Evolutionary conservation across 257 asterid genomes (phyloP).

Genomic region (Linaria vulgaris): DNA sequence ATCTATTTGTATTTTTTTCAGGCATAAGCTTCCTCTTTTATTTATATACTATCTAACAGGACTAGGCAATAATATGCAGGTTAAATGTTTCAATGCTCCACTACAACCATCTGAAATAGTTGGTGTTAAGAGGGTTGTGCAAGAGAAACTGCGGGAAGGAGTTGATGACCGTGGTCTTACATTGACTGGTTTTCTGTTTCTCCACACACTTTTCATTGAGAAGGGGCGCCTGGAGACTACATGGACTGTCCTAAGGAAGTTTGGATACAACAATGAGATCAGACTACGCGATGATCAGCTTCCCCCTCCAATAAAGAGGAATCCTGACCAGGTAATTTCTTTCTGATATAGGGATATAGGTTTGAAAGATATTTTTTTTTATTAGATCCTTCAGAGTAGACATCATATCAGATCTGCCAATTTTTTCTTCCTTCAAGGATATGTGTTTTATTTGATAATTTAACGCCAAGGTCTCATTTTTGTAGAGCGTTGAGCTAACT

Average conservation of each 20-base stretch:
- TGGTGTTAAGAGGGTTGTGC: slow-evolving; percentile 95
- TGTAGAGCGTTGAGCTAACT: slow-evolving; percentile 90
- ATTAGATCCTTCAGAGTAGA: neutral
- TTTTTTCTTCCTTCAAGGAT: slow-evolving; percentile 5
- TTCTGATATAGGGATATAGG: too few species aligned
- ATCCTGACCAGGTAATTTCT: slow-evolving; percentile 78
- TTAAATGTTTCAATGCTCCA: slow-evolving; percentile 94
- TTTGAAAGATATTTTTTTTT: slow-evolving; percentile 23
- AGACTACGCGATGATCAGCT: slow-evolving; percentile 85
- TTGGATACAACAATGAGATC: slow-evolving; percentile 93
- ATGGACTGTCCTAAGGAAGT: slow-evolving; percentile 95
- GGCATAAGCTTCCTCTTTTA: slow-evolving; percentile 20
- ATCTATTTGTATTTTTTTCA: neutral
- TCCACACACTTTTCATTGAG: slow-evolving; percentile 93
- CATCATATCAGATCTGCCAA: slow-evolving; percentile 7
- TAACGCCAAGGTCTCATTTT: slow-evolving; percentile 32
- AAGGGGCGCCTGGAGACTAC: slow-evolving; percentile 95
- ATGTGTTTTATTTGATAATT: slow-evolving; percentile 10
- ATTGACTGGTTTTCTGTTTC: slow-evolving; percentile 92
- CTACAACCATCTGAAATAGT: slow-evolving; percentile 89
- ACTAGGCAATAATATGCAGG: slow-evolving; percentile 42
- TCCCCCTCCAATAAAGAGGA: slow-evolving; percentile 74
- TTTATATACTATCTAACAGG: slow-evolving; percentile 24
- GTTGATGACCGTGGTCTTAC: slow-evolving; percentile 91
- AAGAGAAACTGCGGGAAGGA: slow-evolving; percentile 86